A percentile compares a stretch with the other conserved stretches of the same genome.
phyloP scores from a whole-genome alignment of 139 green algal genomes.

The Auxenochlorella pyrenoidosa region DNA sequence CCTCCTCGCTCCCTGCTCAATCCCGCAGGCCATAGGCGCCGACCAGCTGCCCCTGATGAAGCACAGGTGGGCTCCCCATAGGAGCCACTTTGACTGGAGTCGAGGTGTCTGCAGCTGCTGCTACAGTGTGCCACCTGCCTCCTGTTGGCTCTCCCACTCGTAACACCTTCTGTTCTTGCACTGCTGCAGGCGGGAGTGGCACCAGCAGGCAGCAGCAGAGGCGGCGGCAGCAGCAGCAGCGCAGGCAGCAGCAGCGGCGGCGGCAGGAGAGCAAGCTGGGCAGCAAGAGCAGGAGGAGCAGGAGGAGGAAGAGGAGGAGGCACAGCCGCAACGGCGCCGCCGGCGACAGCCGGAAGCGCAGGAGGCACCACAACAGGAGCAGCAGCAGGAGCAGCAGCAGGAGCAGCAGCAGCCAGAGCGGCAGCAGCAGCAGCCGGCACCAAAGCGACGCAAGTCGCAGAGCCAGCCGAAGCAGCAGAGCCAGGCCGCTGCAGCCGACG shows the following conservation, averaged over 20 bases:
- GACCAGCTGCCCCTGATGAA: conserved; percentile 1
- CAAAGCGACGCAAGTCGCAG: background rate
- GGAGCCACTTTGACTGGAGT: no score
- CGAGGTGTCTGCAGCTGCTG: no score
- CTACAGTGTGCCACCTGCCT: no score
- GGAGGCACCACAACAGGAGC: background rate
- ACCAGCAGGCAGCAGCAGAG: background rate
- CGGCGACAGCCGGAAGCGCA: background rate
- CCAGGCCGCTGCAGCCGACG: background rate
- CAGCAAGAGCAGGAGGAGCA: background rate
- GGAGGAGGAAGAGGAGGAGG: background rate
- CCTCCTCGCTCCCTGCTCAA: no score
- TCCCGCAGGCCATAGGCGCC: background rate
- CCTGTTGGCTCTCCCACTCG: no score
- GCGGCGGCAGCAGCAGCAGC: background rate
- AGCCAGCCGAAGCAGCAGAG: conserved; percentile 3
- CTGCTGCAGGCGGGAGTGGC: background rate
- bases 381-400: background rate
- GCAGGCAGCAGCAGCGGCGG: background rate
- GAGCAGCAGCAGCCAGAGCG: background rate
- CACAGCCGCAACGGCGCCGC: background rate
- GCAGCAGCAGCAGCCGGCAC: background rate
- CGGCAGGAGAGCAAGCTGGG: background rate
- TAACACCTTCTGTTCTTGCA: no score
- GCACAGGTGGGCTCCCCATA: conserved; percentile 1